Percentiles rank a stretch among this genome's conserved stretches.
phyloP scores from a whole-genome alignment of 2,329 filamentous ascomycete species.

The Emergomyces pasteurianus region DNA sequence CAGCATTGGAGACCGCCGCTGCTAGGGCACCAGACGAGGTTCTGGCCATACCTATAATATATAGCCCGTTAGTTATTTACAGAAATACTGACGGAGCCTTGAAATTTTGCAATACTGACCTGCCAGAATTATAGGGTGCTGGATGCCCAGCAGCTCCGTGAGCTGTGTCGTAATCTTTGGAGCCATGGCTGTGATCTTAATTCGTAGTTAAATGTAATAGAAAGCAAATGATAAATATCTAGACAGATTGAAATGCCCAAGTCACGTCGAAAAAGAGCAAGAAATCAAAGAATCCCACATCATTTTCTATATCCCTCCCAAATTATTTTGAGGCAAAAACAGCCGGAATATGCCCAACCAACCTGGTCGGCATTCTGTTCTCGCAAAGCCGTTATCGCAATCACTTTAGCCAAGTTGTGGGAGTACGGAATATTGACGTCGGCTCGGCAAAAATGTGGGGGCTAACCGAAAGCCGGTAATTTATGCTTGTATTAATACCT shows the following conservation, averaged over 20 bases:
- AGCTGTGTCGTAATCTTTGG: slow-evolving; percentile 71
- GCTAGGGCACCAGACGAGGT: slow-evolving; percentile 66
- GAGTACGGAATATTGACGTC: too few species aligned
- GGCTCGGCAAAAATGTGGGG: not conserved
- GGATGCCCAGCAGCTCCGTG: slow-evolving; percentile 64
- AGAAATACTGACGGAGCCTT: too few species aligned
- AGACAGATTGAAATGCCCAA: not conserved
- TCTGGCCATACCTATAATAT: slow-evolving; percentile 83
- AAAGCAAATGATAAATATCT: not conserved
- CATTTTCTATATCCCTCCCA: not conserved
- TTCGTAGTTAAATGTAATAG: not conserved
- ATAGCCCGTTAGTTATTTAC: too few species aligned
- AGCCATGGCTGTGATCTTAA: not conserved
- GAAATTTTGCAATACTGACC: slow-evolving; percentile 64
- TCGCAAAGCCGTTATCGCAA: not conserved
- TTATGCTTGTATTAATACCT: slow-evolving; percentile 26
- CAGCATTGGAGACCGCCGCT: slow-evolving; percentile 78
- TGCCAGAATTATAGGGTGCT: slow-evolving; percentile 79
- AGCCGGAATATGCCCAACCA: not conserved
- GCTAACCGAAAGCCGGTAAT: not conserved
- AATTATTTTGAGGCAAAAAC: not conserved
- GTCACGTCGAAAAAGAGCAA: not conserved
- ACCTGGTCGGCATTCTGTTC: not conserved
- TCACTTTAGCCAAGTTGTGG: too few species aligned
- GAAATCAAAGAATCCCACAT: not conserved